Percentiles rank a stretch among this genome's conserved stretches.
phyloP scores from a whole-genome alignment of 768 basidiomycete genomes.

The Dictyophora rubrovolvata region DNA sequence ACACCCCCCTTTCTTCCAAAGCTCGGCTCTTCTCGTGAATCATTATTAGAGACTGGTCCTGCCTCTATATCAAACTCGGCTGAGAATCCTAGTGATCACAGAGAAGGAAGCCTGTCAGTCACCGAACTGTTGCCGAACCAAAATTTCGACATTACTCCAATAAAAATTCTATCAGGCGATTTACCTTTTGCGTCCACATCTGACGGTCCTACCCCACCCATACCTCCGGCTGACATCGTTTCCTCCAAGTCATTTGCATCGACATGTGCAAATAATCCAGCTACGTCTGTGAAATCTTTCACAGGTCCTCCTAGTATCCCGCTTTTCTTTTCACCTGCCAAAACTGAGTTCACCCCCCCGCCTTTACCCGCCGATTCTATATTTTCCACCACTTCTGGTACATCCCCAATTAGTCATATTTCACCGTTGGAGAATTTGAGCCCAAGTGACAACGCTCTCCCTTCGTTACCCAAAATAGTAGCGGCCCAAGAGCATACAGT shows the following conservation, averaged over 20 bases:
- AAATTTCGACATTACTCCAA: neutral
- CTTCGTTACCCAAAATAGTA: neutral
- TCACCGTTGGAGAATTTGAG: neutral
- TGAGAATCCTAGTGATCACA: no score
- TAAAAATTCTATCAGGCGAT: neutral
- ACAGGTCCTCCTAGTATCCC: neutral
- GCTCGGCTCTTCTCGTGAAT: neutral
- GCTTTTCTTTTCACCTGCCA: neutral
- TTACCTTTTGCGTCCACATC: no score
- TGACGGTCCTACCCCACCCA: neutral
- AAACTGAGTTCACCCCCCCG: slow-evolving; percentile 4
- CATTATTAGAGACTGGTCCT: neutral
- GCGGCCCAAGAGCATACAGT: neutral
- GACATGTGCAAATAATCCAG: neutral
- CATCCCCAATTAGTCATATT: neutral
- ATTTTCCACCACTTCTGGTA: neutral
- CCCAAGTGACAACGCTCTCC: neutral
- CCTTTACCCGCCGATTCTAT: neutral
- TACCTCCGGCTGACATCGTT: neutral
- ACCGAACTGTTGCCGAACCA: neutral
- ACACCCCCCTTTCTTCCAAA: neutral
- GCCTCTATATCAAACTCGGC: no score
- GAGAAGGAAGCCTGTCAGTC: neutral
- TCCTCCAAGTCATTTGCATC: neutral
- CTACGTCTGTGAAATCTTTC: neutral